phyloP scores from a whole-genome alignment of 176 grass and related monocot genomes.

The Zoysia japonica region DNA sequence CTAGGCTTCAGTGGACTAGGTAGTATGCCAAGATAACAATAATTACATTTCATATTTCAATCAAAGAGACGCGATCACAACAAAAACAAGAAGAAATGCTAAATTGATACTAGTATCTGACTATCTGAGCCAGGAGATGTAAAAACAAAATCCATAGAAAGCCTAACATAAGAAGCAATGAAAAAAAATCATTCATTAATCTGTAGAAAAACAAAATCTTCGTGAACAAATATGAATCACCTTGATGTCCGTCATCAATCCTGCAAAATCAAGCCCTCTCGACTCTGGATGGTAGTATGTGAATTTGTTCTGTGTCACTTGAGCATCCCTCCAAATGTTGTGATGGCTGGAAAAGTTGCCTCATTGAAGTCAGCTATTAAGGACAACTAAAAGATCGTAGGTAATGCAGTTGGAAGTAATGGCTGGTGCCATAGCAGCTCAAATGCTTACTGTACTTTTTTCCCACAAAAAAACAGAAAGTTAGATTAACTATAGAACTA shows the following conservation, averaged over 20 bases:
- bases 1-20: neutral
- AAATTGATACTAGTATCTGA: neutral
- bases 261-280: conserved; percentile 82
- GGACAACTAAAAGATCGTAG: neutral
- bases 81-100: neutral
- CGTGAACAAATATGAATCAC: conserved; percentile 39
- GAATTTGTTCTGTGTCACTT: conserved; percentile 73
- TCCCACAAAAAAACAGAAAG: neutral
- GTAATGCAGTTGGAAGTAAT: neutral
- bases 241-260: conserved; percentile 94
- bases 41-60: neutral
- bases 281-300: conserved; percentile 82
- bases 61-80: neutral
- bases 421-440: neutral
- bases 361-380: conserved; percentile 34
- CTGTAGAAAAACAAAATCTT: neutral
- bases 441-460: neutral
- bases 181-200: neutral
- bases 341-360: conserved; percentile 68
- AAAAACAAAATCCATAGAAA: conserved; percentile 1
- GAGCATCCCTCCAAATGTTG: conserved; percentile 95
- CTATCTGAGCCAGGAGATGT: neutral
- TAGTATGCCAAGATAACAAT: conserved; percentile 13
- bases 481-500: neutral
- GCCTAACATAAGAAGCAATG: neutral